Conservation (phyloP, 2,329 filamentous ascomycete species). For the Apiospora pterosperma region DNA sequence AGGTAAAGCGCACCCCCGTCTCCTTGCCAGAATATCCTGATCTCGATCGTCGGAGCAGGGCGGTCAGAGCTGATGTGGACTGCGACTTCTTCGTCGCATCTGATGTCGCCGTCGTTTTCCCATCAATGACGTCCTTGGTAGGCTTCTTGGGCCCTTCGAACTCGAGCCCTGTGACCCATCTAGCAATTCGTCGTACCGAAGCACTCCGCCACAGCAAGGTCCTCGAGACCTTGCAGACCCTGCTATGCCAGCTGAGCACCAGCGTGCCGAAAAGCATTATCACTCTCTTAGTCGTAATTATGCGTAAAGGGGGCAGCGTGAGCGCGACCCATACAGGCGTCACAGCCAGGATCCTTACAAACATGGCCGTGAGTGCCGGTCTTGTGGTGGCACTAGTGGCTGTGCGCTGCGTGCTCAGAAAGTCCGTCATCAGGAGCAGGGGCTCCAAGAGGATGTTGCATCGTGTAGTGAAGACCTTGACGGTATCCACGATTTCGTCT, state of each 20-base stretch:
- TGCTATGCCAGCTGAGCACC: slow-evolving; percentile 86
- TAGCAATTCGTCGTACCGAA: slow-evolving; percentile 64
- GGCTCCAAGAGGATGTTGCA: slow-evolving; percentile 93
- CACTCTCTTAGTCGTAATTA: slow-evolving; percentile 84
- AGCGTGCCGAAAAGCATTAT: slow-evolving; percentile 84
- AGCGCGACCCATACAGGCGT: slow-evolving; percentile 85
- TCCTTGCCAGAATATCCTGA: slow-evolving; percentile 44
- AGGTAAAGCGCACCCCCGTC: slow-evolving; percentile 89
- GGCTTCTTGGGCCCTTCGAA: slow-evolving; percentile 53
- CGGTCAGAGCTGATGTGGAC: slow-evolving; percentile 28
- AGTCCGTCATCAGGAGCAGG: slow-evolving; percentile 84
- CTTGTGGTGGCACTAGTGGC: slow-evolving; percentile 88
- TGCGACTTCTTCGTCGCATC: slow-evolving; percentile 35
- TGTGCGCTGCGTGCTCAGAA: slow-evolving; percentile 84
- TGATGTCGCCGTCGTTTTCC: slow-evolving; percentile 14
- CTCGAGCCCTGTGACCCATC: slow-evolving; percentile 75
- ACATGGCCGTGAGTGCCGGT: slow-evolving; percentile 83
- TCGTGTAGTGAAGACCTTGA: slow-evolving; percentile 84
- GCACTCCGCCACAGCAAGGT: slow-evolving; percentile 88
- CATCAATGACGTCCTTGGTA: slow-evolving; percentile 23
- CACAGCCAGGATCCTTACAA: slow-evolving; percentile 82
- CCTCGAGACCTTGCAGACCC: slow-evolving; percentile 78
- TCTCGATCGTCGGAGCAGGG: slow-evolving; percentile 31
- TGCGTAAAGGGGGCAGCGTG: slow-evolving; percentile 75
- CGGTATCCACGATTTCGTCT: slow-evolving; percentile 93